Conservation (phyloP, 2,329 filamentous ascomycete genomes). For the Exophiala sp. region DNA sequence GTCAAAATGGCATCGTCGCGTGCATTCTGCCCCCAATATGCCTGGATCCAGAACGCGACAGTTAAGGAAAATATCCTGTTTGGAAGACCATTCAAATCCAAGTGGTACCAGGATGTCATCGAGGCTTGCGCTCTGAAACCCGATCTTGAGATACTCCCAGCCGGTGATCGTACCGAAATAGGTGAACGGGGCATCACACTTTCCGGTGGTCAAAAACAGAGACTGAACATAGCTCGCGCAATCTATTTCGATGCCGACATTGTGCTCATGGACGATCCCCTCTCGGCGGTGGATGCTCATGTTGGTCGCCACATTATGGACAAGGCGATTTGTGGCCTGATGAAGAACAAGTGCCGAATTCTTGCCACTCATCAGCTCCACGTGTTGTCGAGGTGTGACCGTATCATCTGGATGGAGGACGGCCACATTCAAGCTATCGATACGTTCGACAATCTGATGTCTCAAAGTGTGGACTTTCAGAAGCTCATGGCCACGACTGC, state of each 20-base stretch:
- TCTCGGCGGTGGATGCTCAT: conserved; percentile 52
- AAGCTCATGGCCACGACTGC: conserved; percentile 75
- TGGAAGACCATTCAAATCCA: conserved; percentile 66
- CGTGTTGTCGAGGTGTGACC: conserved; percentile 82
- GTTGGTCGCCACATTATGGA: conserved; percentile 74
- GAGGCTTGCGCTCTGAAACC: conserved; percentile 76
- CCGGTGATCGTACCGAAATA: conserved; percentile 84
- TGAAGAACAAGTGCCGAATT: conserved; percentile 83
- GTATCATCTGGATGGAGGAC: conserved; percentile 87
- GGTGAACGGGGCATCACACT: conserved; percentile 93
- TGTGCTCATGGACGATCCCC: conserved; percentile 58
- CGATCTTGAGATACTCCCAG: conserved; percentile 88
- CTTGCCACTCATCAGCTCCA: conserved; percentile 93
- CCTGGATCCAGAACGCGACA: conserved; percentile 93
- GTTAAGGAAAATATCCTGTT: conserved; percentile 87
- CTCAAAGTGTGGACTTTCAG: conserved; percentile 68
- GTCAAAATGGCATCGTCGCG: conserved; percentile 70
- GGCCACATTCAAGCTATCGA: conserved; percentile 79
- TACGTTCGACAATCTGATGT: conserved; percentile 84
- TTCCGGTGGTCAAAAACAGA: conserved; percentile 90
- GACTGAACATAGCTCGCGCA: conserved; percentile 82
- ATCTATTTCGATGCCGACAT: conserved; percentile 61
- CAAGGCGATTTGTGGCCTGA: conserved; percentile 80
- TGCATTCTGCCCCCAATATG: conserved; percentile 91
- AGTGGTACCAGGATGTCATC: conserved; percentile 80